Percentiles rank a stretch among this genome's conserved stretches.
phyloP scores from a whole-genome alignment of 225 moss, liverwort and hornwort genomes.

The Pseudisothecium myosuroides region DNA sequence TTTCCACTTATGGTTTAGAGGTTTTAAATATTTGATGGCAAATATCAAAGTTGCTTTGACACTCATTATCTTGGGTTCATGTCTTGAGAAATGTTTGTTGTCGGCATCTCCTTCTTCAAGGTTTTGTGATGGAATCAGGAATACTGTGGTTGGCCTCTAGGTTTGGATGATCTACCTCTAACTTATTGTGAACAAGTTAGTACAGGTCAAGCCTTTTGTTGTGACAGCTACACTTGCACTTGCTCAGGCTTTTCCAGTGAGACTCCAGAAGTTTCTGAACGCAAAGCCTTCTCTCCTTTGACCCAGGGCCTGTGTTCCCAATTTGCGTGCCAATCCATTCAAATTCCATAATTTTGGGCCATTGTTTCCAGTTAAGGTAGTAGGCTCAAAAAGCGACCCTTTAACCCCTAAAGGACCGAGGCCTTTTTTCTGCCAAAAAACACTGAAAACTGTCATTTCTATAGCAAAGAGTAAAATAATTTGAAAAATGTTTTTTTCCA shows the following conservation, averaged over 20 bases:
- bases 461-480: no score
- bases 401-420: no score
- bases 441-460: no score
- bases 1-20: background rate
- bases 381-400: no score
- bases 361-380: no score
- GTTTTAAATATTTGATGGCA: background rate
- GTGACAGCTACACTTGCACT: background rate
- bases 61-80: background rate
- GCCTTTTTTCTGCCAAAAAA: no score
- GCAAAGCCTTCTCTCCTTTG: background rate
- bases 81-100: background rate
- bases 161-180: background rate
- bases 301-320: background rate
- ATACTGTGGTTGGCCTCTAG: background rate
- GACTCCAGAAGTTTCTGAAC: background rate
- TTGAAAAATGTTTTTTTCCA: no score
- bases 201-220: background rate
- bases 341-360: background rate
- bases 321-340: background rate
- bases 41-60: background rate
- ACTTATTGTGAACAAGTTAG: background rate
- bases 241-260: background rate
- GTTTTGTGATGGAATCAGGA: background rate
- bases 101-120: background rate